Base-by-base conservation (phyloP, 2,329 filamentous ascomycete species). In the Ceratocystis eucalypticola region DNA sequence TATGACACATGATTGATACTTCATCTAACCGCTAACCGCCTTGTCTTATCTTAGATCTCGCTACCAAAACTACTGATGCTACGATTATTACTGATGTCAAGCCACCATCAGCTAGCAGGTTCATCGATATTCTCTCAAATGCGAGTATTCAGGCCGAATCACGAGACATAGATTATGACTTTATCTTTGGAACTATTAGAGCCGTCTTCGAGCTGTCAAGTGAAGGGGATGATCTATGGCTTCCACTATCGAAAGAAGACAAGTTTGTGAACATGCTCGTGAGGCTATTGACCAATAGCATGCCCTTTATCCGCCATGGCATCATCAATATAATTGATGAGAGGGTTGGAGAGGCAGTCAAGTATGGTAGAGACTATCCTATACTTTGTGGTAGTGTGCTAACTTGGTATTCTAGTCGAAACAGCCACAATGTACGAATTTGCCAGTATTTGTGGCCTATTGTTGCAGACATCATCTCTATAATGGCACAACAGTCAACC, bases 391-490 rank as follows among this genome's bases (percentile, higher is more conserved):
- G 17, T 20, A 2, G n/a, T 2, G 12, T 45, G 44, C 44, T 63
- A 63, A 63, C 61, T 33, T 17, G 6, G 8, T 5, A 10, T 48
- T 30, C 7, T 20, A 63, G 61, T 33, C 69, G 73, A 20, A 12
- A 10, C n/a, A 41, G 12, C n/a, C 53, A 20, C 8, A 64, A 1
- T 62, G 65, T 22, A 30, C 48, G 64, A 3, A 55, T 75, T 62
- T 66, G 69, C 6, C 67, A 65, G 25, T 75, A 72, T 55, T 70
- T 75, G 30, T 76, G 74, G 72, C 69, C 69, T 3, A 72, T 75
- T 50, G 68, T 75, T 25, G 71, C 73, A 22, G 72, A 72, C 33
- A 72, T 77, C 7, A 69, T 80, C 17, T 71, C 74, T 7, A 70
- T 73, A 45, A 74, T 75, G 30, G 70, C 71, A 20, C 64, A 46